Conservation (phyloP, 345 rosid species). For the Pugionium dolabratum region DNA sequence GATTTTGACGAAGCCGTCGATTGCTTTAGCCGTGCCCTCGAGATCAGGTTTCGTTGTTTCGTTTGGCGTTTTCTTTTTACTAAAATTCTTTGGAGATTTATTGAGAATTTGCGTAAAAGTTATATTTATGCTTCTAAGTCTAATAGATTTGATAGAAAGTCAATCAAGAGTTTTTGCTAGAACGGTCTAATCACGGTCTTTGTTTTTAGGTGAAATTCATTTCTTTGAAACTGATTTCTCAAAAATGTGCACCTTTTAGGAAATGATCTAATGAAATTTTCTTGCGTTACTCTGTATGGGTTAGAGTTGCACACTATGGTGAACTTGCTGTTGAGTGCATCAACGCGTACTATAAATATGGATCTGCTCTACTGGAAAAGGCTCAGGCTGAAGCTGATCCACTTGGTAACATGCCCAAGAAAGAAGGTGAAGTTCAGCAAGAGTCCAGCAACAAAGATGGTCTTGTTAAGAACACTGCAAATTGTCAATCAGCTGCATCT, state of each 20-base stretch:
- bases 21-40: constrained; percentile 91
- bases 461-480: constrained; percentile 42
- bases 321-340: constrained; percentile 75
- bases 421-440: constrained; percentile 49
- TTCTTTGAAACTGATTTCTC: neutral
- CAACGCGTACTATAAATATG: constrained; percentile 74
- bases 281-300: neutral
- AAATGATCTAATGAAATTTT: constrained; percentile 4
- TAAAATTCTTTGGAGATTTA: neutral
- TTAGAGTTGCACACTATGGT: constrained; percentile 70
- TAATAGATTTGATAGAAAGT: neutral
- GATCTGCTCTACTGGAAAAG: constrained; percentile 73
- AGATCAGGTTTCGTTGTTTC: constrained; percentile 74
- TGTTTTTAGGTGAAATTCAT: neutral
- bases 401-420: constrained; percentile 68
- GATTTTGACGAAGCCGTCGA: constrained; percentile 81
- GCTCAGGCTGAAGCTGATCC: constrained; percentile 97
- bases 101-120: neutral
- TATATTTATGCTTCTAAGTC: neutral
- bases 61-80: neutral
- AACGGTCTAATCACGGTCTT: neutral
- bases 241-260: neutral
- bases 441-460: constrained; percentile 47
- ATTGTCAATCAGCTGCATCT: constrained; percentile 54
- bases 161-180: neutral